A percentile compares a stretch with the other conserved stretches of the same genome.
Evolutionary conservation across 345 rosid species (phyloP).

Genomic region (Murraya paniculata): DNA sequence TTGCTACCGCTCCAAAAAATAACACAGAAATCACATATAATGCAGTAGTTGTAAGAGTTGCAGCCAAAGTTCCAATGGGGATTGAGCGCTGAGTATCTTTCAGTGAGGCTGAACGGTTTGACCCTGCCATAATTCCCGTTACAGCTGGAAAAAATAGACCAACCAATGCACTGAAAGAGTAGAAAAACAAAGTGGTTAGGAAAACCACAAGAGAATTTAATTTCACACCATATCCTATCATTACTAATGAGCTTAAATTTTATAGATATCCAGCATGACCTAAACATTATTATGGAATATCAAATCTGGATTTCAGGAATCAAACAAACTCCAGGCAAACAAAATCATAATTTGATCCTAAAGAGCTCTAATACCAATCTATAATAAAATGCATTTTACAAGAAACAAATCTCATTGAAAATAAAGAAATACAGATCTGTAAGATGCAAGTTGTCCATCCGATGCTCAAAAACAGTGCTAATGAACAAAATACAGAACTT

Average conservation of each 20-base stretch:
- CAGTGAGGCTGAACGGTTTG: slow-evolving; percentile 92
- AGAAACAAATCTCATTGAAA: neutral
- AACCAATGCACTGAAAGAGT: slow-evolving; percentile 68
- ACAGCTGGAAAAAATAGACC: slow-evolving; percentile 99
- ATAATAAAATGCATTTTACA: neutral
- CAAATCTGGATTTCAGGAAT: neutral
- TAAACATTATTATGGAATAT: neutral
- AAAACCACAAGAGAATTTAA: slow-evolving; percentile 1
- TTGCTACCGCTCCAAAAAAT: slow-evolving; percentile 87
- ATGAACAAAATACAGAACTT: too few species aligned
- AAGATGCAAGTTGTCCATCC: neutral
- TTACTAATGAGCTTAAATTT: neutral
- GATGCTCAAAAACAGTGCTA: neutral
- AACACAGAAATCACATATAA: slow-evolving; percentile 77
- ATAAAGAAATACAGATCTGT: neutral
- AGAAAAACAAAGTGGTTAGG: neutral
- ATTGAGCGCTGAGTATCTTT: slow-evolving; percentile 97
- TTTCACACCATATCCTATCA: neutral
- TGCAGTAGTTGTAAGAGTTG: slow-evolving; percentile 79
- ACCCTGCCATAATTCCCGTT: slow-evolving; percentile 99
- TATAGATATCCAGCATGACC: neutral
- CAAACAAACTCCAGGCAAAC: neutral
- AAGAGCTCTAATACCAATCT: neutral
- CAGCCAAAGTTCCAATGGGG: slow-evolving; percentile 93
- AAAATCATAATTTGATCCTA: slow-evolving; percentile 2